These are phyloP conservation scores for Filosporella fistucella DNA, from an alignment of 495 filamentous ascomycete genomes.

Conservation along the genomic window DNA sequence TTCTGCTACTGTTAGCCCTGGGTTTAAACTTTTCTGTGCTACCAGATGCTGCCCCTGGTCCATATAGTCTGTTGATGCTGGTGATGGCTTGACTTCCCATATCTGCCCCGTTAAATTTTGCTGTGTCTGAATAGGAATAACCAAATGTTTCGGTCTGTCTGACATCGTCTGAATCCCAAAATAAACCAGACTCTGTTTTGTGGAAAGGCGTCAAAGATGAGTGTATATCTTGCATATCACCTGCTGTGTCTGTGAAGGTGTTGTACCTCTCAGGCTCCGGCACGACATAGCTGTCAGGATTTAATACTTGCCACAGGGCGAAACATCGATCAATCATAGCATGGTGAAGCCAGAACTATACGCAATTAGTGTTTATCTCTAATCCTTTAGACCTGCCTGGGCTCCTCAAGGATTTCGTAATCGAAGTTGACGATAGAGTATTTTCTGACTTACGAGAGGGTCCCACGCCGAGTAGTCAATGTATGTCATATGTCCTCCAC, in stretches of 20 bases:
- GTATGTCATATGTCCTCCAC: constrained; percentile 62
- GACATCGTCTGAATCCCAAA: constrained; percentile 45
- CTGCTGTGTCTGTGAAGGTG: constrained; percentile 46
- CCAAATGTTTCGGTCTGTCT: constrained; percentile 35
- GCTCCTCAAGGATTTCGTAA: too few species aligned
- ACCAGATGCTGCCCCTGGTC: constrained; percentile 24
- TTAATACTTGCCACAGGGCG: constrained; percentile 67
- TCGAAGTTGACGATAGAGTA: too few species aligned
- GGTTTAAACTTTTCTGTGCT: constrained; percentile 14
- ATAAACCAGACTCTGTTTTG: constrained; percentile 28
- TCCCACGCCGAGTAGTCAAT: constrained; percentile 67
- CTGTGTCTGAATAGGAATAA: constrained; percentile 58
- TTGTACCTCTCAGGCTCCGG: constrained; percentile 38
- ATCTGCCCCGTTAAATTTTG: constrained; percentile 10
- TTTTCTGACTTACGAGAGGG: too few species aligned
- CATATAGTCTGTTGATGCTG: constrained; percentile 52
- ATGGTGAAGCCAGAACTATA: constrained; percentile 69
- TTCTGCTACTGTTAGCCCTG: background rate
- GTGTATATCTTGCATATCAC: constrained; percentile 32
- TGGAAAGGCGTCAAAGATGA: constrained; percentile 42
- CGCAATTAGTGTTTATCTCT: too few species aligned
- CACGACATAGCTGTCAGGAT: constrained; percentile 53
- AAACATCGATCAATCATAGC: constrained; percentile 63
- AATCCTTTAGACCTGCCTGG: too few species aligned
- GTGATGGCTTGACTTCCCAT: constrained; percentile 32